A percentile compares a stretch with the other conserved stretches of the same genome.
Conservation (phyloP, 1,284 basidiomycete species). For the Ustilago esculenta region DNA sequence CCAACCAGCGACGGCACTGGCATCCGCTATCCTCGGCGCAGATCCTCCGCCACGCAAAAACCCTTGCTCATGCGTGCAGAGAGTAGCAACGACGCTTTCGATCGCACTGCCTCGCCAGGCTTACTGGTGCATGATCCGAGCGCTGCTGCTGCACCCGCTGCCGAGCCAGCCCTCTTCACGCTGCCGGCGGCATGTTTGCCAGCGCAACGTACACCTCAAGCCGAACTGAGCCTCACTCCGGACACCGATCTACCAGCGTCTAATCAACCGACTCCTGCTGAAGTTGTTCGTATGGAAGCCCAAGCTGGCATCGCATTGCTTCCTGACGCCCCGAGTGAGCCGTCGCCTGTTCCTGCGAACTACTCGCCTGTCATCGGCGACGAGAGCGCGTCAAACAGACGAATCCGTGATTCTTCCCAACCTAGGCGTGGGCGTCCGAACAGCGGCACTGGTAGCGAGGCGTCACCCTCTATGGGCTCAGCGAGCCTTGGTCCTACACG, state of each 20-base stretch:
- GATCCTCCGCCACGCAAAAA: conserved; percentile 28
- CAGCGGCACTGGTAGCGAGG: conserved; percentile 33
- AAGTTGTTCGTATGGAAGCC: conserved; percentile 56
- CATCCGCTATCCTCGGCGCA: conserved; percentile 12
- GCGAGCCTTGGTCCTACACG: conserved; percentile 11
- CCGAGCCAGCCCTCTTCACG: conserved; percentile 29
- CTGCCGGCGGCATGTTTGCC: conserved; percentile 8
- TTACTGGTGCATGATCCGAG: conserved; percentile 28
- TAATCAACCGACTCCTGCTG: conserved; percentile 49
- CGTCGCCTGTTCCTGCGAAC: conserved; percentile 31
- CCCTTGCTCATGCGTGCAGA: conserved; percentile 18
- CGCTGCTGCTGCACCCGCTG: conserved; percentile 25
- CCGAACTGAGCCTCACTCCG: background rate
- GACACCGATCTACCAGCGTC: background rate
- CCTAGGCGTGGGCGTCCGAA: conserved; percentile 15
- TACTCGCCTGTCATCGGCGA: conserved; percentile 27
- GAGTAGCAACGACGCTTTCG: conserved; percentile 42
- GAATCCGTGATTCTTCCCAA: conserved; percentile 13
- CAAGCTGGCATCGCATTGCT: conserved; percentile 56
- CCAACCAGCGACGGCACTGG: background rate
- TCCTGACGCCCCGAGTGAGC: conserved; percentile 51
- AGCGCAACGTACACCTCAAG: conserved; percentile 8
- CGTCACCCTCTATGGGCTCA: conserved; percentile 11
- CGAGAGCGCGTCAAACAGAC: conserved; percentile 1
- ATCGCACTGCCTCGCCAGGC: conserved; percentile 37